Conservation (phyloP, 2,329 filamentous ascomycete species). For the Trichoderma arundinaceum region DNA sequence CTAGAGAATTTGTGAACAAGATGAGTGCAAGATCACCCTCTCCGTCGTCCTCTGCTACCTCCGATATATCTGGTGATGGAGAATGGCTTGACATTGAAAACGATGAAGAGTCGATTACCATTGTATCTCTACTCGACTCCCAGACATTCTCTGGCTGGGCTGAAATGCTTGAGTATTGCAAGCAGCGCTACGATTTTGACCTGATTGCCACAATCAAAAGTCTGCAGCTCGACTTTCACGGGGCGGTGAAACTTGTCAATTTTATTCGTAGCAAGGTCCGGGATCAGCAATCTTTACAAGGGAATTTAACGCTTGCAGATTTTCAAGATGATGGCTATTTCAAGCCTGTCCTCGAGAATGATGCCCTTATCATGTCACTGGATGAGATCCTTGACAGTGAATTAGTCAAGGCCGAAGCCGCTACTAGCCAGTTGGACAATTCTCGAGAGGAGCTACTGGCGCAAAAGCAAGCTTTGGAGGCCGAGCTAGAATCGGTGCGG, state of each 20-base stretch:
- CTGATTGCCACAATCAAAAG: slow-evolving; percentile 64
- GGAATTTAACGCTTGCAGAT: slow-evolving; percentile 63
- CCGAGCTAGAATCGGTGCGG: slow-evolving; percentile 63
- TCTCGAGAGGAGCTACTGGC: slow-evolving; percentile 49
- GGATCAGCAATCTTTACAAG: slow-evolving; percentile 54
- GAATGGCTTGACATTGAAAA: slow-evolving; percentile 63
- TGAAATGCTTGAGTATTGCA: slow-evolving; percentile 72
- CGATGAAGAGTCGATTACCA: slow-evolving; percentile 65
- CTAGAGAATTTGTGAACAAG: not conserved
- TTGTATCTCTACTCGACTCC: slow-evolving; percentile 72
- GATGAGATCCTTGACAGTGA: slow-evolving; percentile 70
- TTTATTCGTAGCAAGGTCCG: slow-evolving; percentile 61
- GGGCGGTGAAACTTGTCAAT: slow-evolving; percentile 76
- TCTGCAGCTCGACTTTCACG: slow-evolving; percentile 72
- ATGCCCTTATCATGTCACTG: slow-evolving; percentile 84
- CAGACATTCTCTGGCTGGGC: slow-evolving; percentile 67
- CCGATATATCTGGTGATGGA: slow-evolving; percentile 45
- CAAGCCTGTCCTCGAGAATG: slow-evolving; percentile 84
- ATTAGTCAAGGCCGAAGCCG: slow-evolving; percentile 46
- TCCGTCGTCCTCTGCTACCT: slow-evolving; percentile 9
- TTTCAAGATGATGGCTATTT: slow-evolving; percentile 82
- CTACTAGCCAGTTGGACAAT: slow-evolving; percentile 28
- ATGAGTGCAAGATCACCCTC: slow-evolving; percentile 29
- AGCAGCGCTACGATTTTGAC: slow-evolving; percentile 69
- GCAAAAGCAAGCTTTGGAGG: slow-evolving; percentile 63